Percentiles rank a stretch among this genome's conserved stretches.
These are phyloP conservation scores for Fusarium concolor DNA, from an alignment of 2,329 filamentous ascomycete species.

Conservation along the genomic window DNA sequence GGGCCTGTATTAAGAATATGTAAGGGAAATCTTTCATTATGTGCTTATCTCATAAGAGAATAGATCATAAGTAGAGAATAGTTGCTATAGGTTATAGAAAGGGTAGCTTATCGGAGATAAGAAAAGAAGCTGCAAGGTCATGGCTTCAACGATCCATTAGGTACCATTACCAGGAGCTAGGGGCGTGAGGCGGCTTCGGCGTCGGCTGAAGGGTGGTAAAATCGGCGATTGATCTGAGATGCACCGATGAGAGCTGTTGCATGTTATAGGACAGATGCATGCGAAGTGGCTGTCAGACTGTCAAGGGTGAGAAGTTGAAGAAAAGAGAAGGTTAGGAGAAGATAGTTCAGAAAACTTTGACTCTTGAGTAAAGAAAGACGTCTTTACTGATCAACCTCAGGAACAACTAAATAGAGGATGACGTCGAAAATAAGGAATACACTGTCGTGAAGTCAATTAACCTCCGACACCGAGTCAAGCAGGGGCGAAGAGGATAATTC, in stretches of 20 bases:
- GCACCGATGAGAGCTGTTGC: constrained; percentile 21
- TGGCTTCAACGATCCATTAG: too few relatives aligned
- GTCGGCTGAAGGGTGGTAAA: not conserved
- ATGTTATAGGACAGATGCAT: not conserved
- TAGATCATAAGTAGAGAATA: too few relatives aligned
- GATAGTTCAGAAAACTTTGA: too few relatives aligned
- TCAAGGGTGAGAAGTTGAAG: not conserved
- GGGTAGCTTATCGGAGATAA: constrained; percentile 8
- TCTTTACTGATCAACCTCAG: not conserved
- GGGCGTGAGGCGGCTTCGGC: not conserved
- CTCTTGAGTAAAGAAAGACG: not conserved
- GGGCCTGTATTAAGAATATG: not conserved
- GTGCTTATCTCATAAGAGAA: too few relatives aligned
- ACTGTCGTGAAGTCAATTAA: constrained; percentile 11
- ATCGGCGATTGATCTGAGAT: constrained; percentile 45
- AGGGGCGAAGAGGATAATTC: not conserved
- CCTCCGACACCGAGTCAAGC: constrained; percentile 20
- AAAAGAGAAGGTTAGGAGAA: not conserved
- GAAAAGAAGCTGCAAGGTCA: not conserved
- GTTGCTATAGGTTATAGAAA: not conserved
- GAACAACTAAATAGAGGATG: not conserved
- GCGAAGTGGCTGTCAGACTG: constrained; percentile 1
- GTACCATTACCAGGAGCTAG: not conserved
- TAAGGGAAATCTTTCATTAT: too few relatives aligned
- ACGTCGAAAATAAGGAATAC: constrained; percentile 10